Base-by-base conservation (phyloP, 2,329 filamentous ascomycete genomes). In the Cladosporium sp. region DNA sequence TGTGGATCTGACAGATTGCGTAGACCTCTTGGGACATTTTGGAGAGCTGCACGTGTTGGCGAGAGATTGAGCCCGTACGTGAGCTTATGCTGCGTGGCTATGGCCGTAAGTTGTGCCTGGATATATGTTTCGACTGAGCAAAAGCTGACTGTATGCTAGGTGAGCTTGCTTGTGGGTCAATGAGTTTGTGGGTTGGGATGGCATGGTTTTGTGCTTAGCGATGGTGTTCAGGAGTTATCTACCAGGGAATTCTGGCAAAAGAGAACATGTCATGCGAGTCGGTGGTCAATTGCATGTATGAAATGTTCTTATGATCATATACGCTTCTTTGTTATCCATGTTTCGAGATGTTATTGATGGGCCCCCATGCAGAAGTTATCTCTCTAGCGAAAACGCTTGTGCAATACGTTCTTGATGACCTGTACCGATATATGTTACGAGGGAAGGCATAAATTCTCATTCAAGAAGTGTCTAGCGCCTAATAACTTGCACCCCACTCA, bases 51-150 rank as follows among this genome's bases (percentile, higher is more conserved):
- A 24, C 82, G 94, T 63, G 86, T 99, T 71, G 94, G 94, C 36
- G 94, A 99, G 78, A 80, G 94, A 62, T 73, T 99, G 64, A 97
- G 91, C 72, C 94, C 94, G 40, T 97, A 97, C 74, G 90, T 99
- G 68, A 95, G 91, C 77, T 79, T 97, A 71, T 95, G 91, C 73
- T 97, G 93, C 73, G 80, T 97, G 32, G 75, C 91, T 67, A 97
- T 99, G 92, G 94, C 94, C 64, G 94, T 97, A 73, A 76, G 83
- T 78, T 36, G 6, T 7, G 2, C 17, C 3, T 4, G 19, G 22
- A 19, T 25, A 28, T n/a, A n/a, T 20, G 37, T 9, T 13, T 17
- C 6, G 13, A 24, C 2, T 22, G n/a, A 4, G 36, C 37, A 19
- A 13, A 40, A 20, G 36, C 53, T 56, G 44, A 56, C 24, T 8